A percentile compares a stretch with the other conserved stretches of the same genome.
phyloP scores from a whole-genome alignment of 2,329 filamentous ascomycete genomes.

The Parastagonospora nodorum region DNA sequence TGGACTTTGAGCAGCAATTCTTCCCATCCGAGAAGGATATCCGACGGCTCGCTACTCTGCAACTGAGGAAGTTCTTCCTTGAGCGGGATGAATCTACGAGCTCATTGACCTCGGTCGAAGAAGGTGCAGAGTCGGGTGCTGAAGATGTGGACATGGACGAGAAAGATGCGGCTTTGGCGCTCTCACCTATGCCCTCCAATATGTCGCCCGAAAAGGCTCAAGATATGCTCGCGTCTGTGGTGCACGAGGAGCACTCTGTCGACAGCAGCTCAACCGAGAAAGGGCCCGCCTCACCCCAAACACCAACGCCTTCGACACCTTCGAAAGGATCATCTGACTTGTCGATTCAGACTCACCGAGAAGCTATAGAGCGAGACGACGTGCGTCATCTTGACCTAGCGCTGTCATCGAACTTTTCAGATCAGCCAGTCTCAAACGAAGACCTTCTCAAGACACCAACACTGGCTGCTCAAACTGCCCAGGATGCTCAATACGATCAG shows the following conservation, averaged over 20 bases:
- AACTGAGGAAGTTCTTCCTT: constrained; percentile 92
- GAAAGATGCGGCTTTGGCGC: constrained; percentile 31
- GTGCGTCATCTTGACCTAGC: constrained; percentile 67
- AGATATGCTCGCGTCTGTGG: constrained; percentile 67
- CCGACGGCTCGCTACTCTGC: constrained; percentile 84
- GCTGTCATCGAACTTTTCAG: constrained; percentile 50
- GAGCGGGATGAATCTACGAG: constrained; percentile 82
- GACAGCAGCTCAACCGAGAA: constrained; percentile 20
- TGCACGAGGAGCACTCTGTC: constrained; percentile 62
- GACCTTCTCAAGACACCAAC: constrained; percentile 35
- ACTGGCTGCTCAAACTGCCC: constrained; percentile 26
- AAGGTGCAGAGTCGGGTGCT: constrained; percentile 57
- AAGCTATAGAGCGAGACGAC: constrained; percentile 55
- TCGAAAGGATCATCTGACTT: constrained; percentile 17
- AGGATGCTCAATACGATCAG: constrained; percentile 20
- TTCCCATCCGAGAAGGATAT: constrained; percentile 96
- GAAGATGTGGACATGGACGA: constrained; percentile 39
- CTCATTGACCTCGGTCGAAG: constrained; percentile 72
- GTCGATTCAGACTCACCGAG: constrained; percentile 36
- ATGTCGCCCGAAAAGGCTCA: constrained; percentile 67
- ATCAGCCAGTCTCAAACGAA: constrained; percentile 24
- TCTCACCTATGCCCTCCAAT: constrained; percentile 43
- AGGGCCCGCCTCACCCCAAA: constrained; percentile 6
- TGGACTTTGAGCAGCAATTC: constrained; percentile 89
- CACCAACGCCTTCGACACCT: constrained; percentile 14